phyloP scores from a whole-genome alignment of 2,329 filamentous ascomycete species.

The Fusarium anthophilum region DNA sequence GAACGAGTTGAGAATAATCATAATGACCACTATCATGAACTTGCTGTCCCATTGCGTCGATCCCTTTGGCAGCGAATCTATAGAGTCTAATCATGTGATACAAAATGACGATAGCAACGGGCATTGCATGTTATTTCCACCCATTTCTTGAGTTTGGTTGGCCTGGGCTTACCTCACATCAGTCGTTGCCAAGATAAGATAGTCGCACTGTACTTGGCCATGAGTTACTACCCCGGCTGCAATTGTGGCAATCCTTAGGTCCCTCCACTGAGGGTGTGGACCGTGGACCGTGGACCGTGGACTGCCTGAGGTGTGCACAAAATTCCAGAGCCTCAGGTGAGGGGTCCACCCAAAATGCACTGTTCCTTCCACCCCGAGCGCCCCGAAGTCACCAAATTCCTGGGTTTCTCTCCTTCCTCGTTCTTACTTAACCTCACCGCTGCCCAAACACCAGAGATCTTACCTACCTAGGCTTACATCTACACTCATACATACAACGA shows the following conservation, averaged over 20 bases:
- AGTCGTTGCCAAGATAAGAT: slow-evolving; percentile 18
- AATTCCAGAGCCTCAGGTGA: slow-evolving; percentile 38
- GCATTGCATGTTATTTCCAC: background rate
- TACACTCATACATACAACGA: background rate
- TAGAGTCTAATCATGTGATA: background rate
- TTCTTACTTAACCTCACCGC: slow-evolving; percentile 33
- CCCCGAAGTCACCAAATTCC: slow-evolving; percentile 31
- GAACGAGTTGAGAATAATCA: background rate
- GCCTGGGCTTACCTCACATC: slow-evolving; percentile 5
- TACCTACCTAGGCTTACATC: slow-evolving; percentile 1
- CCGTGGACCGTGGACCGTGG: background rate
- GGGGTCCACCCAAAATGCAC: slow-evolving; percentile 27
- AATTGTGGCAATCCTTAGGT: slow-evolving; percentile 22
- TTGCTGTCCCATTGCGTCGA: background rate
- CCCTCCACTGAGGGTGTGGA: slow-evolving; percentile 3
- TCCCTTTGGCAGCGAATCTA: background rate
- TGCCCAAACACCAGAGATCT: slow-evolving; percentile 20
- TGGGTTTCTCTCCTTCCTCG: slow-evolving; percentile 20
- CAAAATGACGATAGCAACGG: slow-evolving; percentile 12
- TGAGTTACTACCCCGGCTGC: slow-evolving; percentile 5
- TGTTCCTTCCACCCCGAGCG: slow-evolving; percentile 27
- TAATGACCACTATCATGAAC: background rate
- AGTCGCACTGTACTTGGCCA: slow-evolving; percentile 21
- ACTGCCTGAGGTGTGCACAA: slow-evolving; percentile 18
- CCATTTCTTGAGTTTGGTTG: background rate